Conservation (phyloP, 768 basidiomycete species). For the Phylloporus arenicola region DNA sequence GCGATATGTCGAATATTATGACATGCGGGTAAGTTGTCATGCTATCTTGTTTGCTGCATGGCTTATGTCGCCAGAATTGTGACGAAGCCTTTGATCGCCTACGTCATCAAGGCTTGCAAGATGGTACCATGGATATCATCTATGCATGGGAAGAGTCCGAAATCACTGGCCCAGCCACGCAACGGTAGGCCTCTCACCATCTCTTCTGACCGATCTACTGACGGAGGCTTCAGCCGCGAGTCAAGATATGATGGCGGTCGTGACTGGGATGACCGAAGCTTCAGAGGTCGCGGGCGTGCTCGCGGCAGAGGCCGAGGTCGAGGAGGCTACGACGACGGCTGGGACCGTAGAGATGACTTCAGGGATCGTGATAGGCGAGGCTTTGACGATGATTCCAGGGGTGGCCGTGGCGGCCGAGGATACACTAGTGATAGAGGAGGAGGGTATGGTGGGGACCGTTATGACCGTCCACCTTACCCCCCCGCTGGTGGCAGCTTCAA, state of each 20-base stretch:
- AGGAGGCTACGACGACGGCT: slow-evolving; percentile 34
- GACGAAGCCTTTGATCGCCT: slow-evolving; percentile 77
- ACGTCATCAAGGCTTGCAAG: slow-evolving; percentile 71
- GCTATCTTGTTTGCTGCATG: neutral
- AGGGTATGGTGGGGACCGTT: slow-evolving; percentile 42
- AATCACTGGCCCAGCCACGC: slow-evolving; percentile 41
- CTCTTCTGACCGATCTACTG: slow-evolving; percentile 1
- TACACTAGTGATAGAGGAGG: slow-evolving; percentile 33
- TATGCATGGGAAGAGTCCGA: slow-evolving; percentile 80
- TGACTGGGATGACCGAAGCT: slow-evolving; percentile 44
- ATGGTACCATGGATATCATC: slow-evolving; percentile 83
- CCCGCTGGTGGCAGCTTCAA: slow-evolving; percentile 17
- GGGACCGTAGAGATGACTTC: slow-evolving; percentile 43
- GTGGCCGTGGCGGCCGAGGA: slow-evolving; percentile 35
- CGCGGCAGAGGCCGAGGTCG: slow-evolving; percentile 41
- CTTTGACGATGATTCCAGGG: slow-evolving; percentile 34
- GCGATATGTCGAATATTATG: slow-evolving; percentile 91
- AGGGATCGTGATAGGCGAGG: slow-evolving; percentile 33
- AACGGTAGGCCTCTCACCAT: slow-evolving; percentile 28
- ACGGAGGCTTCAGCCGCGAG: slow-evolving; percentile 23
- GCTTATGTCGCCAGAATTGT: slow-evolving; percentile 48
- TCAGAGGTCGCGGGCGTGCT: slow-evolving; percentile 35
- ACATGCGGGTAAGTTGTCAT: slow-evolving; percentile 59
- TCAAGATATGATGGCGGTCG: slow-evolving; percentile 36
- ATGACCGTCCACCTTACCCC: slow-evolving; percentile 36